Conservation (phyloP, 1,284 basidiomycete genomes). For the Puccinia coronata region DNA sequence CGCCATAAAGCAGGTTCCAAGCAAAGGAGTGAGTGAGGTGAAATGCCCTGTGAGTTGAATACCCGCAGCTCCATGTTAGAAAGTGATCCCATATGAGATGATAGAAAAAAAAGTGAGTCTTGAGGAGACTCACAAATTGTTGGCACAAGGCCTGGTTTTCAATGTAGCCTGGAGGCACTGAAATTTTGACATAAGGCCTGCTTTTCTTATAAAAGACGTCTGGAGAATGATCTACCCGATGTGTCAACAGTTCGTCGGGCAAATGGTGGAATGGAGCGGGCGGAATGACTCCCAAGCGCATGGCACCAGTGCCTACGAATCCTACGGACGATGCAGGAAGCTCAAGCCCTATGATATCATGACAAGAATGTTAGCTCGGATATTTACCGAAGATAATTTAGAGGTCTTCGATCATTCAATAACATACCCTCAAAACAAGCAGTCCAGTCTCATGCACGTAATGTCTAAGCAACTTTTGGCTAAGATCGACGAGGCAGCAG, state of each 20-base stretch:
- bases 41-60: constrained; percentile 19
- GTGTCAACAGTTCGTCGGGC: constrained; percentile 19
- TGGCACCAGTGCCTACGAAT: constrained; percentile 2
- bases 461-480: background rate
- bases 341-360: background rate
- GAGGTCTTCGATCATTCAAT: background rate
- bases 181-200: constrained; percentile 24
- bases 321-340: background rate
- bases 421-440: background rate
- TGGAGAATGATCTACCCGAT: constrained; percentile 22
- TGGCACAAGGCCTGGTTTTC: constrained; percentile 29
- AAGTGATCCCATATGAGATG: background rate
- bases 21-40: constrained; percentile 35
- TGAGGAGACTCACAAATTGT: constrained; percentile 32
- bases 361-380: background rate
- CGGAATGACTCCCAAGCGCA: constrained; percentile 7
- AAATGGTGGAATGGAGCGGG: background rate
- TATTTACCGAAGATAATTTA: background rate
- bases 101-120: background rate
- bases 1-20: constrained; percentile 39
- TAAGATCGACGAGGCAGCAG: background rate
- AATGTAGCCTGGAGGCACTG: constrained; percentile 23
- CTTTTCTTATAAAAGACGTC: constrained; percentile 24
- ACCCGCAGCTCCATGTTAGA: background rate
- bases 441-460: too few species aligned